phyloP scores from a whole-genome alignment of 495 filamentous ascomycete genomes.

The Trichoderma asperelloides region DNA sequence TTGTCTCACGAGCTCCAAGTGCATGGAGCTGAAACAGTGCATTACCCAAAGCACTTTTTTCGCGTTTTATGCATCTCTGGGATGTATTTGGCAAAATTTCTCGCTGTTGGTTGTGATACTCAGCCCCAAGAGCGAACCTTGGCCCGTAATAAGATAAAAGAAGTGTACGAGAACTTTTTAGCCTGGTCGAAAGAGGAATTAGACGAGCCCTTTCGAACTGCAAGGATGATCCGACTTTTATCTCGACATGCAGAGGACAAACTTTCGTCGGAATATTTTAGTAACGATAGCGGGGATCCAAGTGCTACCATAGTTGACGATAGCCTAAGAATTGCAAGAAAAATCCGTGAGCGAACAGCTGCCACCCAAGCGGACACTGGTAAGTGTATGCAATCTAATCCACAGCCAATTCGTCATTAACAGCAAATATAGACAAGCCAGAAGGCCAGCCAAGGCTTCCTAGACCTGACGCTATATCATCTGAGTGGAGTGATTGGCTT shows the following conservation, averaged over 20 bases:
- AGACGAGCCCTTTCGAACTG: background rate
- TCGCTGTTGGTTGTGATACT: background rate
- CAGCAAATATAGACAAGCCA: background rate
- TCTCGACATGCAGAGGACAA: background rate
- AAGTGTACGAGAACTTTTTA: background rate
- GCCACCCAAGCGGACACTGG: background rate
- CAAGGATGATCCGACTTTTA: background rate
- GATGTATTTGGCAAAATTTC: background rate
- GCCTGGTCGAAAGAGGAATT: background rate
- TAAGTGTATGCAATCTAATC: background rate
- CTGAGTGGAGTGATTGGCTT: background rate
- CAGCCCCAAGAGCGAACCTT: background rate
- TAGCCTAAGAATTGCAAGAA: background rate
- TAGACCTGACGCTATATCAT: background rate
- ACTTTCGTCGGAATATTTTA: background rate
- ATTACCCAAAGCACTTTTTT: background rate
- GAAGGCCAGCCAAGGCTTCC: background rate
- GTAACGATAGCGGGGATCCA: background rate
- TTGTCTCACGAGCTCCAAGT: background rate
- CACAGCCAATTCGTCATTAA: background rate
- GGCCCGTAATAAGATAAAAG: background rate
- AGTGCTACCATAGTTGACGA: background rate
- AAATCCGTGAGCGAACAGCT: background rate
- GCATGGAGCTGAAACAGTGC: background rate
- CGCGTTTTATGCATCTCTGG: background rate